These are phyloP conservation scores for Lodderomyces orthopsilosis DNA, from an alignment of 1,139 yeast species.

Conservation along the genomic window DNA sequence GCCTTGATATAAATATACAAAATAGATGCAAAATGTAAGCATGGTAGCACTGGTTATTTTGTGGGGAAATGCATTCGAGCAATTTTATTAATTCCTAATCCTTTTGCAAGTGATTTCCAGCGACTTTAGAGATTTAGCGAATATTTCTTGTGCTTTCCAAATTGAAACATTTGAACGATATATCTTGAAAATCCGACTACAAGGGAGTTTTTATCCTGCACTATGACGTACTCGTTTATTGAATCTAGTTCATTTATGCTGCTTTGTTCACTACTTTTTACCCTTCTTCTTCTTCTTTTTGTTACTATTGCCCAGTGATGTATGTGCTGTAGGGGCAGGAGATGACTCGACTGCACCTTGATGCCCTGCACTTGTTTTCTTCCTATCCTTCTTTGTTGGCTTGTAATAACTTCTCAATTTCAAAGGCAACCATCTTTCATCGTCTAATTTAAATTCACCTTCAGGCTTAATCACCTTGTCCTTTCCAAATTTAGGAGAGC, in stretches of 20 bases:
- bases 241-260: background rate
- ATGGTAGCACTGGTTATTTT: slow-evolving; percentile 1
- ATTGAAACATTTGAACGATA: background rate
- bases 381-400: slow-evolving; percentile 65
- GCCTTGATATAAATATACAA: too few relatives aligned
- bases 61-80: background rate
- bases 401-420: slow-evolving; percentile 81
- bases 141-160: background rate
- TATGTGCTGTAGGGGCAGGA: slow-evolving; percentile 19
- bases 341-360: slow-evolving; percentile 57
- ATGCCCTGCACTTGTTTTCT: slow-evolving; percentile 65
- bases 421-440: slow-evolving; percentile 88
- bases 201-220: too few relatives aligned
- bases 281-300: slow-evolving; percentile 6
- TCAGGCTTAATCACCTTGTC: slow-evolving; percentile 34
- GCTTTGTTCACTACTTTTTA: background rate
- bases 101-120: background rate
- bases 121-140: background rate
- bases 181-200: background rate
- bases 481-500: slow-evolving; percentile 36
- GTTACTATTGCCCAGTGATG: background rate
- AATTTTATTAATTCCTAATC: background rate
- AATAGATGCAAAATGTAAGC: background rate
- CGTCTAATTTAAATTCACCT: slow-evolving; percentile 32
- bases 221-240: too few relatives aligned